These are phyloP conservation scores for Crataegus laevigata DNA, from an alignment of 306 rosid genomes.

Conservation along the genomic window DNA sequence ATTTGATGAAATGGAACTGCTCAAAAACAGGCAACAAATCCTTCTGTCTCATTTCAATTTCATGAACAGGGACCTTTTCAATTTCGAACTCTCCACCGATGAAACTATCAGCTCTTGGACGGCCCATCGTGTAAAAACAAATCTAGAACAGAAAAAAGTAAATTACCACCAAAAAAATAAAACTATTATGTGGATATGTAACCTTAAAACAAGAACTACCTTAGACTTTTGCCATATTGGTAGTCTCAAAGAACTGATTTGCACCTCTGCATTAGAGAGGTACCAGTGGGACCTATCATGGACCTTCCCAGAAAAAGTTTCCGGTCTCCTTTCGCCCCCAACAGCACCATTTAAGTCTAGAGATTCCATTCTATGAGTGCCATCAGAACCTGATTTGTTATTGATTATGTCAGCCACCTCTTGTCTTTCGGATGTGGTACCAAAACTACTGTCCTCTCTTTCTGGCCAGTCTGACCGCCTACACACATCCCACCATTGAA, in stretches of 20 bases:
- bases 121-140: slow-evolving; percentile 43
- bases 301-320: slow-evolving; percentile 27
- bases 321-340: slow-evolving; percentile 21
- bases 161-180: slow-evolving; percentile 9
- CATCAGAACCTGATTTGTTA: slow-evolving; percentile 36
- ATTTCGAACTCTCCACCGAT: slow-evolving; percentile 67
- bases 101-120: slow-evolving; percentile 28
- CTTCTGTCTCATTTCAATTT: slow-evolving; percentile 66
- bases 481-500: slow-evolving; percentile 95
- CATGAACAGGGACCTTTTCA: slow-evolving; percentile 57
- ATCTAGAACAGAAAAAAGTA: slow-evolving; percentile 36
- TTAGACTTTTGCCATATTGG: slow-evolving; percentile 78
- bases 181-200: slow-evolving; percentile 7
- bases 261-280: slow-evolving; percentile 87
- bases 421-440: slow-evolving; percentile 38
- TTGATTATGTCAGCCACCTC: slow-evolving; percentile 33
- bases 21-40: slow-evolving; percentile 76
- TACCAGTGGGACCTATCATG: slow-evolving; percentile 57
- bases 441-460: slow-evolving; percentile 47
- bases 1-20: slow-evolving; percentile 61
- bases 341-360: slow-evolving; percentile 24
- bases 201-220: slow-evolving; percentile 36
- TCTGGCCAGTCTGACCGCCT: slow-evolving; percentile 83
- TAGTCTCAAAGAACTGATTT: slow-evolving; percentile 54
- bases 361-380: slow-evolving; percentile 28